These are phyloP conservation scores for Aspergillus spinulosporus DNA, from an alignment of 2,329 filamentous ascomycete species.

Conservation along the genomic window DNA sequence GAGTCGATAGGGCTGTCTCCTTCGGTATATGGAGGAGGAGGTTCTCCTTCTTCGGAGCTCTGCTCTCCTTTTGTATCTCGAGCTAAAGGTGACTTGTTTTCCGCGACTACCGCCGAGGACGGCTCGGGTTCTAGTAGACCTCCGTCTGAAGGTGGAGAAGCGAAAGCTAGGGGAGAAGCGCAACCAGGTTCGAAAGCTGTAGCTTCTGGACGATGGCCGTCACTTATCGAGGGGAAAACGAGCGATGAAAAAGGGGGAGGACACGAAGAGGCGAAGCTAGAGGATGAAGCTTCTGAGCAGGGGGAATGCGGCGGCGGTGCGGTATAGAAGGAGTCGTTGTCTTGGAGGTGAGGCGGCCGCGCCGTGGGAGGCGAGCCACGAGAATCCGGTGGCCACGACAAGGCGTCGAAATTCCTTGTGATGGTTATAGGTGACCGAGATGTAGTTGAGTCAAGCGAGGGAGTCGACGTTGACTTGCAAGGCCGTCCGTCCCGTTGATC, in stretches of 20 bases:
- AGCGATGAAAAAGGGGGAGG: slow-evolving; percentile 66
- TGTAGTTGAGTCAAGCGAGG: not conserved
- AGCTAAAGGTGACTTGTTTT: slow-evolving; percentile 84
- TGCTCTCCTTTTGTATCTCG: slow-evolving; percentile 76
- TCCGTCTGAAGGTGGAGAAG: slow-evolving; percentile 53
- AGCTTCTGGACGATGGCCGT: slow-evolving; percentile 41
- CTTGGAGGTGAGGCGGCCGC: slow-evolving; percentile 34
- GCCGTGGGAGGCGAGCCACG: slow-evolving; percentile 47
- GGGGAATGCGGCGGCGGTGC: slow-evolving; percentile 43
- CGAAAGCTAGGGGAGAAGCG: slow-evolving; percentile 51
- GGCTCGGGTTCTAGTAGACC: slow-evolving; percentile 48
- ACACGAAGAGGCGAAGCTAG: slow-evolving; percentile 53
- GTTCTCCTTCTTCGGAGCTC: slow-evolving; percentile 76
- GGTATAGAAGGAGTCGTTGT: slow-evolving; percentile 39
- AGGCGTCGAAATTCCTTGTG: slow-evolving; percentile 27
- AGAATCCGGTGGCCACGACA: slow-evolving; percentile 34
- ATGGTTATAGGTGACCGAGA: slow-evolving; percentile 5
- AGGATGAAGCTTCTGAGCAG: slow-evolving; percentile 45
- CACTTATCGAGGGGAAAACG: slow-evolving; percentile 53
- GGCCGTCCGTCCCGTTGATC: slow-evolving; percentile 17
- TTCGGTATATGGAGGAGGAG: slow-evolving; percentile 92
- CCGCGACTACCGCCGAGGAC: slow-evolving; percentile 58
- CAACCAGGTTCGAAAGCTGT: slow-evolving; percentile 51
- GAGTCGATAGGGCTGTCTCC: slow-evolving; percentile 87
- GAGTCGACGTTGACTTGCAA: slow-evolving; percentile 5